Evolutionary conservation across 805 yeast species (phyloP), one percentile per base, ranked within the genome.

Genomic region (Wickerhamomyces pijperi): DNA sequence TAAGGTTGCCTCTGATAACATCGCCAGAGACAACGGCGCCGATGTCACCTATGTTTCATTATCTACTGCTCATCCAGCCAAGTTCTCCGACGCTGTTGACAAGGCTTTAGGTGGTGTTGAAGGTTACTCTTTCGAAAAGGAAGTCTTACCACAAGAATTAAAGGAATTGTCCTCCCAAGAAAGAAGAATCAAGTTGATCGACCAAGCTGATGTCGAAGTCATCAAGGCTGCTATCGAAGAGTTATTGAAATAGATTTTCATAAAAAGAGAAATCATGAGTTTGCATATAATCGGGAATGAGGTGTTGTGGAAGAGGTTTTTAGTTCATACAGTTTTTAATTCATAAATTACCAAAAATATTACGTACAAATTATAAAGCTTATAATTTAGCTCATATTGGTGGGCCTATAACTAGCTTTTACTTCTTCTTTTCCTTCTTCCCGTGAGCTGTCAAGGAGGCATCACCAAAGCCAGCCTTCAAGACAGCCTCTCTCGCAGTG

Each of bases 11-110:
- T 70, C 80, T 48, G 70, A 78, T 48, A 68, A 74, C 54, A 72
- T 82, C 39, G 67, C 65, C 14, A 53, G 58, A 21, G 70, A 65
- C 35, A 55, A 59, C 19, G 61, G 63, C 31, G 42, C 59, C 18
- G 55, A 65, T 21, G 61, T 68, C 32, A 66, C 73, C 40, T 72
- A 70, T 48, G 70, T 92, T 35, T 82, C 95, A 5, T 73, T 92
- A 42, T 82, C 97, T 11, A 92, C 99, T 36, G 99, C 99, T 8
- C 99, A 92, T 59, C 99, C 99, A 34, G 99, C 98, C 44, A 92
- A 92, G 64, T 92, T 92, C 55, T 84, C 95, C 19, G 97, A 86
- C 46, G 98, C 95, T 37, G 99, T 92, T 19, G 81, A 88, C 60
- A 65, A 72, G 50, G 86, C 97, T 3, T 69, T 92, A 47, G 56